Percentiles rank a stretch among this genome's conserved stretches.
phyloP scores from a whole-genome alignment of 2,329 filamentous ascomycete species.

The Claviceps digitariae region DNA sequence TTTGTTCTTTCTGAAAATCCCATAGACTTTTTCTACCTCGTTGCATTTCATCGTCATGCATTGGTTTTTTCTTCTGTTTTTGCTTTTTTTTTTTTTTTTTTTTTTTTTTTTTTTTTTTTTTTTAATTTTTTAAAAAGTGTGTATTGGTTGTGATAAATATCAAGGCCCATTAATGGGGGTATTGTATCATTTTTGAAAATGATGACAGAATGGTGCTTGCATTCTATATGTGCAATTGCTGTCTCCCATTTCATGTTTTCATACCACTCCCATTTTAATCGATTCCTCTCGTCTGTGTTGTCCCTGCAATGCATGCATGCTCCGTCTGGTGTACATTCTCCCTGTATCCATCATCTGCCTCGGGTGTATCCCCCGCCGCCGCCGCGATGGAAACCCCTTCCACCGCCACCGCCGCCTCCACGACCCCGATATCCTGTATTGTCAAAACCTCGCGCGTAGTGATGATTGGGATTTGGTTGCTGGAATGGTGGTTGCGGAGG shows the following conservation, averaged over 20 bases:
- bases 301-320: background rate
- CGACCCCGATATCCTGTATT: conserved; percentile 15
- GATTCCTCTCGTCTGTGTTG: no score
- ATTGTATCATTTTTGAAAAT: background rate
- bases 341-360: background rate
- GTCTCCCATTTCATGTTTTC: background rate
- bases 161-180: background rate
- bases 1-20: background rate
- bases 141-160: background rate
- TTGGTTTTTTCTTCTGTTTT: background rate
- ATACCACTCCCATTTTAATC: background rate
- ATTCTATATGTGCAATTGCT: background rate
- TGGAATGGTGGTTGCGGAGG: conserved; percentile 2
- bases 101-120: background rate
- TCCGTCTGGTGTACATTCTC: background rate
- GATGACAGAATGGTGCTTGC: background rate
- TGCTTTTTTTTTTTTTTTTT: background rate
- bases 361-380: background rate
- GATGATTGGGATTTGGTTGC: conserved; percentile 1
- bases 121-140: background rate
- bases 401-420: conserved; percentile 10
- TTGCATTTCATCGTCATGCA: background rate
- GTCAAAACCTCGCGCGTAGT: conserved; percentile 16
- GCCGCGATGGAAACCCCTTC: conserved; percentile 8
- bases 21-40: conserved; percentile 5